Evolutionary conservation across 2,329 filamentous ascomycete species (phyloP).

Genomic region (Neonectria coccinea): DNA sequence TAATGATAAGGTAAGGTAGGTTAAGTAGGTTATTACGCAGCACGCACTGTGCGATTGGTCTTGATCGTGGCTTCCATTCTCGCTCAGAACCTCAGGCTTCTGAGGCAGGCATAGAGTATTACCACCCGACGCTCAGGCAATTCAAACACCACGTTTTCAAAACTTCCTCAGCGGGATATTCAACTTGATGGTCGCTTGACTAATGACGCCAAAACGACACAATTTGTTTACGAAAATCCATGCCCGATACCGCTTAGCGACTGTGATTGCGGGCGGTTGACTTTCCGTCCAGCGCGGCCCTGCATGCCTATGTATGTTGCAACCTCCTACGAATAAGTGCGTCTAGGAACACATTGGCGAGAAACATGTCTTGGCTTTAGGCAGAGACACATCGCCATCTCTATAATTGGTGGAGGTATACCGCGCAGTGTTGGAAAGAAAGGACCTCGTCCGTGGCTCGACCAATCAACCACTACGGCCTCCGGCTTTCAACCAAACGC

Average conservation of each 20-base stretch:
- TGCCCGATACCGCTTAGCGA: conserved; percentile 21
- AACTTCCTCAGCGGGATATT: background rate
- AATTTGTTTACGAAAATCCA: conserved; percentile 10
- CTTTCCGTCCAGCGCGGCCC: conserved; percentile 4
- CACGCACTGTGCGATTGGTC: conserved; percentile 7
- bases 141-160: background rate
- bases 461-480: background rate
- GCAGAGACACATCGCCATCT: conserved; percentile 26
- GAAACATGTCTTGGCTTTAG: conserved; percentile 20
- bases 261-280: conserved; percentile 7
- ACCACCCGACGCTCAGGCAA: background rate
- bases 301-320: conserved; percentile 16
- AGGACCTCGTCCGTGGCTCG: background rate
- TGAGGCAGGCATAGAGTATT: too few relatives aligned
- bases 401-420: conserved; percentile 9
- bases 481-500: background rate
- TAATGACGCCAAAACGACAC: background rate
- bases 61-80: background rate
- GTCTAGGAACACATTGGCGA: conserved; percentile 3
- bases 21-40: too few relatives aligned
- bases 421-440: background rate
- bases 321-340: conserved; percentile 3
- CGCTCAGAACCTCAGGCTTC: background rate
- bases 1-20: too few relatives aligned
- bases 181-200: background rate